Conservation (phyloP, 2,329 filamentous ascomycete species). For the Clarireedia paspali region DNA sequence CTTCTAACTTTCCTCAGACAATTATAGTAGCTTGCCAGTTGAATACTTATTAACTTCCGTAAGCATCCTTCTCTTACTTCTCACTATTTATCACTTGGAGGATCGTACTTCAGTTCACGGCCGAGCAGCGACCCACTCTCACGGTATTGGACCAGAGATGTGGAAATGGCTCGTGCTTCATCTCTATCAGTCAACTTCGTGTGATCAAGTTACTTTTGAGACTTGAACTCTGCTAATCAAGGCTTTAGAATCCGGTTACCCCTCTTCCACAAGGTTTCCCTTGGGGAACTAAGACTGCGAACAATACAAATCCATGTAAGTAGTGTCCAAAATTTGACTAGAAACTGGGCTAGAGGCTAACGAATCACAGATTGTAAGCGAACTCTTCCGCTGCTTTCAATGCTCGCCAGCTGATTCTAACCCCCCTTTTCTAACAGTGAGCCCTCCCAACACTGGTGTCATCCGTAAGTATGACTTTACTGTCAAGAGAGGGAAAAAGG, state of each 20-base stretch:
- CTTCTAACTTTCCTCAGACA: background rate
- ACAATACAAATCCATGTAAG: slow-evolving; percentile 31
- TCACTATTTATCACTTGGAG: background rate
- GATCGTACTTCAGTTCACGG: background rate
- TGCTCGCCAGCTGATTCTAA: background rate
- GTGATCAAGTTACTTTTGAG: too few relatives aligned
- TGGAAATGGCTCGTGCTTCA: background rate
- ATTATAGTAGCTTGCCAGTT: background rate
- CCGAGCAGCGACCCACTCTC: background rate
- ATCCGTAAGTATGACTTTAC: slow-evolving; percentile 30
- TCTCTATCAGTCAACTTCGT: background rate
- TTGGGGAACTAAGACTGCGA: slow-evolving; percentile 40
- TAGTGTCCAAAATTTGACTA: background rate
- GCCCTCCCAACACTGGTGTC: slow-evolving; percentile 27
- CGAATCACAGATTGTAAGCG: slow-evolving; percentile 11
- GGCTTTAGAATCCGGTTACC: slow-evolving; percentile 2
- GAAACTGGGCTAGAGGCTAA: background rate
- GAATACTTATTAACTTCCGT: background rate
- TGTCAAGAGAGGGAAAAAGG: slow-evolving; percentile 21
- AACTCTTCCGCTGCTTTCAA: background rate
- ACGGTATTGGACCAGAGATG: background rate
- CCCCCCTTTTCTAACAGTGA: background rate
- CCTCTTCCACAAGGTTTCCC: slow-evolving; percentile 42
- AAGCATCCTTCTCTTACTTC: background rate
- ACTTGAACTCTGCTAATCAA: background rate